Base-by-base conservation (phyloP, 768 basidiomycete genomes). In the Lentinus tigrinus region DNA sequence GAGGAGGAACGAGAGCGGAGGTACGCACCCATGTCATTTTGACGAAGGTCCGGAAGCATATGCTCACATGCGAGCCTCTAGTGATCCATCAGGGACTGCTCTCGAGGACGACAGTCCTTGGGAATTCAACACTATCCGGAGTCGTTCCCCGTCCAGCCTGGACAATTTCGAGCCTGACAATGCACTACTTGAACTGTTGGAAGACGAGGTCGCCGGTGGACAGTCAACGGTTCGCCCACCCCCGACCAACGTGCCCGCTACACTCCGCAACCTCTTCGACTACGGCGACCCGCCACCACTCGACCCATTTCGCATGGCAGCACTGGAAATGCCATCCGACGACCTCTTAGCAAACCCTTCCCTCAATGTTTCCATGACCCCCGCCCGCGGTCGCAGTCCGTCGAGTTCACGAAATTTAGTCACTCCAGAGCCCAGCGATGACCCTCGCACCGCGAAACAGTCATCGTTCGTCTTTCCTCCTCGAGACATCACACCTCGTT, bases 241-340 rank as follows among this genome's bases (percentile, higher is more conserved):
- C 0, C 65, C 73, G 39, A 63, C 80, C 16, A 77, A 79, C 47
- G 67, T 94, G 11, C 93, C 94, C 2, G 84, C 86, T 1, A 94
- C 91, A 0, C 77, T 95, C 3, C 88, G 93, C 0, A 76, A 79
- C 37, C 76, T 97, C 10, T 97, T 97, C 70, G 89, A 90, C 55
- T 82, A 85, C 44, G 81, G 79, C 10, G 57, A 63, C 16, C 65
- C 70, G n/a, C 52, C 63, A 19, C 21, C 70, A 27, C 67, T 73
- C 7, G 80, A 81, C 40, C 69, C 76, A 1, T 73, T 80, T 62
- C 81, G 78, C 24, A 69, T 78, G 13, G 74, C 80, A 24, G 65
- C 69, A 6, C 73, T 77, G 51, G 64, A 68, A 31, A 56, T 66
- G 34, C 59, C 63, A 38, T 26, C 60, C 13, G 43, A 58, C 27